These are phyloP conservation scores for Rhipidocladum racemiflorum DNA, from an alignment of 176 grass and related monocot genomes.

Conservation along the genomic window DNA sequence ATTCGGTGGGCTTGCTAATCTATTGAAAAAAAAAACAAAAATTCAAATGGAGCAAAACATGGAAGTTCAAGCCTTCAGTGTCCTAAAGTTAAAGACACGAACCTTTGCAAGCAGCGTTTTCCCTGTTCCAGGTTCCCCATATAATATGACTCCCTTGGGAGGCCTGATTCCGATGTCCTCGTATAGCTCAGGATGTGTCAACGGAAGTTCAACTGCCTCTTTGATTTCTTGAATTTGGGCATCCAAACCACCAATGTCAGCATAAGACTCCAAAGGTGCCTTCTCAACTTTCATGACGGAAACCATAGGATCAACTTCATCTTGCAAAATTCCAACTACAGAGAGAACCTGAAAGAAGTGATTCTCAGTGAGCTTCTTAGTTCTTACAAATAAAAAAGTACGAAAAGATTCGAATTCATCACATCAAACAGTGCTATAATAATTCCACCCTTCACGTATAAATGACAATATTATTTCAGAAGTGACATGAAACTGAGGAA, in stretches of 20 bases:
- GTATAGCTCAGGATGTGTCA: slow-evolving; percentile 80
- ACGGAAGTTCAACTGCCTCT: slow-evolving; percentile 72
- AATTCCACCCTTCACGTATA: not conserved
- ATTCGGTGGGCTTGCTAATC: not conserved
- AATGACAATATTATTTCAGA: not conserved
- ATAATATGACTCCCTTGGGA: slow-evolving; percentile 80
- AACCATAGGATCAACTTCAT: slow-evolving; percentile 83
- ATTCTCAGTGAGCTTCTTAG: not conserved
- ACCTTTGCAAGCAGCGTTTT: slow-evolving; percentile 89
- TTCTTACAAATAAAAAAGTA: not conserved
- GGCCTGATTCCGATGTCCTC: slow-evolving; percentile 85
- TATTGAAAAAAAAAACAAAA: not conserved
- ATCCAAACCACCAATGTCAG: slow-evolving; percentile 79
- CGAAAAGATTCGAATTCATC: not conserved
- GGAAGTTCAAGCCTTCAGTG: not conserved
- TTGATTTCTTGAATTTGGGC: slow-evolving; percentile 90
- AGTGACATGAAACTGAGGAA: not conserved
- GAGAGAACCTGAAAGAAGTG: slow-evolving; percentile 59
- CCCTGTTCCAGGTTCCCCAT: slow-evolving; percentile 81
- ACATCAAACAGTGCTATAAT: not conserved
- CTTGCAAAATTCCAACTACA: slow-evolving; percentile 80
- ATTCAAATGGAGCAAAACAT: not conserved
- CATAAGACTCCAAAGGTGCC: slow-evolving; percentile 75
- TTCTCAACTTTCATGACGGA: slow-evolving; percentile 92
- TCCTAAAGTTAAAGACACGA: not conserved